Evolutionary conservation across 2,329 filamentous ascomycete genomes (phyloP), one percentile per base, ranked within the genome.

Genomic region (Trichophaea hybrida): DNA sequence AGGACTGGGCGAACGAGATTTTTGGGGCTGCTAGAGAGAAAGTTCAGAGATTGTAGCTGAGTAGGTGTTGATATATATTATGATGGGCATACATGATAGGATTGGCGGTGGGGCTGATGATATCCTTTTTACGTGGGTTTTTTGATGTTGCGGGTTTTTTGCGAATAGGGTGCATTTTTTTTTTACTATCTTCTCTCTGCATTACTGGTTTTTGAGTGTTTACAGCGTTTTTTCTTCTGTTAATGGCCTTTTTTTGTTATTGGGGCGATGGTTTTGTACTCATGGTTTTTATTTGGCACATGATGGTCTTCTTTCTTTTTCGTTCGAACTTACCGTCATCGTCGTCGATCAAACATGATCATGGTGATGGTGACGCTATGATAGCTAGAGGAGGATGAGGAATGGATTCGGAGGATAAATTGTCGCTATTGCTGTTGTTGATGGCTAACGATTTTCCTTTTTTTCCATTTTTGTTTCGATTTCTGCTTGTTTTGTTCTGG

Each of bases 71-170:
- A 17, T 43, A 48, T 7, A 40, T 53, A 10, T 37, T 46, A 17
- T 50, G 37, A 31, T 50, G 10, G 24, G 13, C 12, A 50, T 12
- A 12, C 24, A 10, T 33, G 44, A 12, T 17, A 46, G 32, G 43
- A 38, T 32, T n/a, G 35, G 43, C 15, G 44, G 17, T n/a, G 34
- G 59, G 59, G 60, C 58, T 58, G 61, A 60, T 61, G 64, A 58
- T 63, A 58, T 50, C 60, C 35, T 2, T 50, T n/a, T 8, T 52
- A 12, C 12, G 15, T 33, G 60, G 24, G 62, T 59, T 51, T 57
- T 69, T 66, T 67, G 58, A 68, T 67, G 58, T 61, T 59, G 2
- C 12, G 71, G 67, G 68, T 70, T 69, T 71, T 67, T 70, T 67
- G 68, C 68, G 66, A 60, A 65, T 67, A 69, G 60, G 55, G 52